These are phyloP conservation scores for Cokeromyces recurvatus DNA, from an alignment of 371 early-diverging fungal species.

Conservation along the genomic window DNA sequence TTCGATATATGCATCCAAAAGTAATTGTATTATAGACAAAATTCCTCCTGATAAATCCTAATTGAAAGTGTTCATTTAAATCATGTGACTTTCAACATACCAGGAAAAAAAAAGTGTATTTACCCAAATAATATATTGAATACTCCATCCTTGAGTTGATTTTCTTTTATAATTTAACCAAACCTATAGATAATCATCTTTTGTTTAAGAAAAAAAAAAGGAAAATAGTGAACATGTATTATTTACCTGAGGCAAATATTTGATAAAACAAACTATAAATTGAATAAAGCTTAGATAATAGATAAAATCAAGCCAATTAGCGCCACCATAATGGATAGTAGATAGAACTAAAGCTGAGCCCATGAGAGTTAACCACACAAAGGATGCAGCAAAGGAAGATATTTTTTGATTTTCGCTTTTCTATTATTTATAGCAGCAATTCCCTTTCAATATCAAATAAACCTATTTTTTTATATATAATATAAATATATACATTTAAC, in stretches of 20 bases:
- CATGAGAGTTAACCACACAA: slow-evolving; percentile 29
- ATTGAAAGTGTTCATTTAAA: too few species aligned
- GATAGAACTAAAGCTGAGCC: slow-evolving; percentile 29
- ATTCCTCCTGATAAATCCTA: slow-evolving; percentile 78
- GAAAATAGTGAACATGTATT: neutral
- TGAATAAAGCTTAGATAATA: slow-evolving; percentile 71
- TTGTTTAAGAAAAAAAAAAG: neutral
- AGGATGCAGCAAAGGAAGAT: slow-evolving; percentile 30
- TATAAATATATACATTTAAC: too few species aligned
- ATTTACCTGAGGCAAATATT: slow-evolving; percentile 78
- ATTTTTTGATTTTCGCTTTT: slow-evolving; percentile 33
- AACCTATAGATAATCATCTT: too few species aligned
- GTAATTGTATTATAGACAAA: slow-evolving; percentile 67
- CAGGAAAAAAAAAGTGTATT: too few species aligned
- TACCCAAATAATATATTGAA: slow-evolving; percentile 72
- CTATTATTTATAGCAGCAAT: slow-evolving; percentile 13
- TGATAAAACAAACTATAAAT: slow-evolving; percentile 62
- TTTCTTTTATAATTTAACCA: slow-evolving; percentile 66
- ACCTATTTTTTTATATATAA: too few species aligned
- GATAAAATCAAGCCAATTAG: slow-evolving; percentile 50
- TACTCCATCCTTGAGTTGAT: slow-evolving; percentile 84
- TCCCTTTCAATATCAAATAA: too few species aligned
- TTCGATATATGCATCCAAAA: slow-evolving; percentile 63
- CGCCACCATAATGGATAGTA: slow-evolving; percentile 26
- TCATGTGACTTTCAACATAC: too few species aligned